Evolutionary conservation across 1,139 yeast species (phyloP).

Genomic region (Lodderomyces pseudojiufengensis): DNA sequence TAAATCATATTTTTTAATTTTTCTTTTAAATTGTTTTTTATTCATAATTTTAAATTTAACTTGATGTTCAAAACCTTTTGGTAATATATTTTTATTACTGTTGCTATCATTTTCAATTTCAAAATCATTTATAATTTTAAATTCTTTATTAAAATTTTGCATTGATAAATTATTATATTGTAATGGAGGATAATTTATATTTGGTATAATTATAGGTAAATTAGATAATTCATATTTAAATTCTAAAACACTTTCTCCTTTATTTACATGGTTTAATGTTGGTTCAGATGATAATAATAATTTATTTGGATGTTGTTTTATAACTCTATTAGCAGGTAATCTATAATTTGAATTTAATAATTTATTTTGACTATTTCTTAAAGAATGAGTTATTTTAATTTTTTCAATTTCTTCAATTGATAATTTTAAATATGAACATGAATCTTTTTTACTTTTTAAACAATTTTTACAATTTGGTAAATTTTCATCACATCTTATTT

Average conservation of each 20-base stretch:
- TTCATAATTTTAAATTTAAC: conserved; percentile 7
- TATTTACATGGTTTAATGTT: too few species aligned
- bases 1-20: conserved; percentile 8
- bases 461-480: conserved; percentile 43
- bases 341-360: conserved; percentile 25
- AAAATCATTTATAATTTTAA: conserved; percentile 15
- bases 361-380: conserved; percentile 29
- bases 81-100: conserved; percentile 5
- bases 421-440: conserved; percentile 33
- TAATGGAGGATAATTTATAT: conserved; percentile 22
- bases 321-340: conserved; percentile 25
- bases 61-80: conserved; percentile 10
- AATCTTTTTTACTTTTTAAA: conserved; percentile 25
- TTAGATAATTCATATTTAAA: conserved; percentile 24
- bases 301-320: too few species aligned
- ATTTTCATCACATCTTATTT: conserved; percentile 46
- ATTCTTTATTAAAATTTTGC: conserved; percentile 19
- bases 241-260: conserved; percentile 16
- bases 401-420: conserved; percentile 23
- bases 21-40: conserved; percentile 6
- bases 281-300: conserved; percentile 1
- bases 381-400: conserved; percentile 27
- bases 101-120: conserved; percentile 4
- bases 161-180: conserved; percentile 21
- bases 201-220: conserved; percentile 23